Evolutionary conservation across 2,329 filamentous ascomycete species (phyloP), one percentile per base, ranked within the genome.

Genomic region (Aspergillus brasiliensis): DNA sequence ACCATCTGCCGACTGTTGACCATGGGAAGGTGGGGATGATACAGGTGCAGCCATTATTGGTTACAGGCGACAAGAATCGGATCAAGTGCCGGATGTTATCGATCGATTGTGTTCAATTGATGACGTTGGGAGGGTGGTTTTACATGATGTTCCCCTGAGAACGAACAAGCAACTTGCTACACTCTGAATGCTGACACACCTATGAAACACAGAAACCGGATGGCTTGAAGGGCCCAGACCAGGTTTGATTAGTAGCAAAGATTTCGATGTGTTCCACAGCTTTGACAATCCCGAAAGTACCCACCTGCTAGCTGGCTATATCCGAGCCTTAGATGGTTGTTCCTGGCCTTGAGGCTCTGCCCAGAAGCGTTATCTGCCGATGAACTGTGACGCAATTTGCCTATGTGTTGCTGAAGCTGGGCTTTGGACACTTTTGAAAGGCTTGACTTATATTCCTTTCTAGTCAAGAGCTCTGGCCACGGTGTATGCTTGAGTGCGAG

Each of bases 281-380:
- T n/a, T 31, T 5, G 13, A 49, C 46, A 49, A 31, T 49, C 4
- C 46, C 46, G 46, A n/a, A 49, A 17, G 46, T 49, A 27, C 46
- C 46, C 46, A 49, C 46, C 46, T 49, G n/a, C 40, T 44, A 49
- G 46, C 27, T 49, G 46, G 46, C 8, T 49, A 49, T 49, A 49
- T 49, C 46, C 46, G 46, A 49, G 46, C 8, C 46, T 42, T 49
- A 48, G 25, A 13, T 19, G 25, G 23, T 5, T 31, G 46, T 49
- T 25, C 46, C 46, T 49, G 46, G 40, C 40, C 40, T 10, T 44
- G 40, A 48, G 23, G 17, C 21, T 8, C 8, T 28, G 46, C 8
- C 46, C 46, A 31, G 8, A 28, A 49, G 46, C 46, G n/a, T 49
- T 49, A 49, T 49, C 25, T 49, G 8, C 46, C 23, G 15, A 28